These are phyloP conservation scores for Boletus rufocinnamomeus DNA, from an alignment of 768 basidiomycete genomes.

Conservation along the genomic window DNA sequence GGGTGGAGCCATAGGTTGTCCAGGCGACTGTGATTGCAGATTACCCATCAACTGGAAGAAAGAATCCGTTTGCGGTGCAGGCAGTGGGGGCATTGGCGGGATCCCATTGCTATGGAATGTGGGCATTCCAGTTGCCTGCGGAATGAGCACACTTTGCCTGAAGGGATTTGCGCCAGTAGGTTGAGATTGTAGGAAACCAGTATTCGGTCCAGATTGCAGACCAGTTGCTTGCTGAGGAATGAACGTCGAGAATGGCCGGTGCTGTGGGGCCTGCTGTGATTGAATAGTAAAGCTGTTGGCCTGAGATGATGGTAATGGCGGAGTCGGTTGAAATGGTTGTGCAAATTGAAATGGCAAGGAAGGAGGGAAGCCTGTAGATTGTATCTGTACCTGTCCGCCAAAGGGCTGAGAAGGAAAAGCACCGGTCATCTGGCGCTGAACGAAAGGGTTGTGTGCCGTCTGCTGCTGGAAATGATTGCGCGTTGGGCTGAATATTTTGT, in stretches of 20 bases:
- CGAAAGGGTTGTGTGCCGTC: constrained; percentile 75
- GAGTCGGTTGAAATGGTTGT: constrained; percentile 21
- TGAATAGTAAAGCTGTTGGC: constrained; percentile 36
- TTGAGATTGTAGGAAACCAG: constrained; percentile 53
- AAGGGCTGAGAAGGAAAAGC: constrained; percentile 48
- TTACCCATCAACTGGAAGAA: constrained; percentile 14
- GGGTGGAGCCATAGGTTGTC: constrained; percentile 8
- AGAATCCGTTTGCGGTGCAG: constrained; percentile 10
- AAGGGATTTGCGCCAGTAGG: constrained; percentile 77
- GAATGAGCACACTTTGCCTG: constrained; percentile 72
- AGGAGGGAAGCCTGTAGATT: constrained; percentile 57
- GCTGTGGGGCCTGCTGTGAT: constrained; percentile 41
- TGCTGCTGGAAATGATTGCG: constrained; percentile 58
- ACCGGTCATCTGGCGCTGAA: constrained; percentile 54
- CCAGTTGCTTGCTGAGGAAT: constrained; percentile 57
- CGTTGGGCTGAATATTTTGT: constrained; percentile 42
- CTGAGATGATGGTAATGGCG: constrained; percentile 14
- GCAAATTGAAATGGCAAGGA: constrained; percentile 44
- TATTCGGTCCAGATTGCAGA: constrained; percentile 40
- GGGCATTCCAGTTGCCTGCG: constrained; percentile 62
- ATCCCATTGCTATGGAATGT: constrained; percentile 39
- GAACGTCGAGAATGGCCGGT: constrained; percentile 56
- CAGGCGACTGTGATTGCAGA: constrained; percentile 18
- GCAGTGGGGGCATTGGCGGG: constrained; percentile 10
- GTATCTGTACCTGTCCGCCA: constrained; percentile 45